phyloP scores from a whole-genome alignment of 371 early-diverging fungal genomes.

The Sporodiniella umbellata region DNA sequence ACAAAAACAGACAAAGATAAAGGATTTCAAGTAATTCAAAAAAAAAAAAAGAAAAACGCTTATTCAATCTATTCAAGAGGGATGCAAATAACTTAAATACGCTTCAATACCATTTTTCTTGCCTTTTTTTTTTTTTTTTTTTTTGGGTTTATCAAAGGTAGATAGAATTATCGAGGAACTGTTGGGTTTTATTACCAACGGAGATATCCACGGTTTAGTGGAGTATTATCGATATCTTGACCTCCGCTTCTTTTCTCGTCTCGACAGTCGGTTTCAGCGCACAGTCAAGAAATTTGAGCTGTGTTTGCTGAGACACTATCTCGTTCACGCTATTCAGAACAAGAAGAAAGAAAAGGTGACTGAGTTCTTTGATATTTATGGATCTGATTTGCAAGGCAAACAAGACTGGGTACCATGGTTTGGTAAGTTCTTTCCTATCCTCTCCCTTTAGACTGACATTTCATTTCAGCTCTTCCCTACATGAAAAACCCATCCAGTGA shows the following conservation, averaged over 20 bases:
- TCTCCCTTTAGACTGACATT: neutral
- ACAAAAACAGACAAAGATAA: constrained; percentile 59
- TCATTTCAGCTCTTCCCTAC: constrained; percentile 53
- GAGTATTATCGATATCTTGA: constrained; percentile 68
- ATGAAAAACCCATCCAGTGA: constrained; percentile 61
- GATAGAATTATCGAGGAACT: constrained; percentile 69
- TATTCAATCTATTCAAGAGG: neutral
- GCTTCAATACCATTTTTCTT: too few relatives aligned
- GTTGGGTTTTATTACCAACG: constrained; percentile 43
- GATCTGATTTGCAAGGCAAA: constrained; percentile 57
- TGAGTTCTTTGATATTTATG: constrained; percentile 63
- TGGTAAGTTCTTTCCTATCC: constrained; percentile 33
- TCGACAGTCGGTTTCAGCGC: constrained; percentile 61
- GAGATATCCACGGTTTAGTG: constrained; percentile 56
- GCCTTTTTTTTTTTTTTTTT: too few relatives aligned
- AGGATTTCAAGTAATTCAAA: constrained; percentile 52
- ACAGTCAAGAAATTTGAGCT: constrained; percentile 65
- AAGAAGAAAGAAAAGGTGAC: constrained; percentile 56
- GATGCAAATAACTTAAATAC: too few relatives aligned
- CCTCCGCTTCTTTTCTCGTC: constrained; percentile 62
- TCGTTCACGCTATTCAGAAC: constrained; percentile 62
- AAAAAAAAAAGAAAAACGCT: neutral
- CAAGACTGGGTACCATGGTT: constrained; percentile 70
- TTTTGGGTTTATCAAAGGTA: constrained; percentile 36
- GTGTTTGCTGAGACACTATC: constrained; percentile 58